Base-by-base conservation (phyloP, 495 filamentous ascomycete species). In the Trichoderma orchidacearum region DNA sequence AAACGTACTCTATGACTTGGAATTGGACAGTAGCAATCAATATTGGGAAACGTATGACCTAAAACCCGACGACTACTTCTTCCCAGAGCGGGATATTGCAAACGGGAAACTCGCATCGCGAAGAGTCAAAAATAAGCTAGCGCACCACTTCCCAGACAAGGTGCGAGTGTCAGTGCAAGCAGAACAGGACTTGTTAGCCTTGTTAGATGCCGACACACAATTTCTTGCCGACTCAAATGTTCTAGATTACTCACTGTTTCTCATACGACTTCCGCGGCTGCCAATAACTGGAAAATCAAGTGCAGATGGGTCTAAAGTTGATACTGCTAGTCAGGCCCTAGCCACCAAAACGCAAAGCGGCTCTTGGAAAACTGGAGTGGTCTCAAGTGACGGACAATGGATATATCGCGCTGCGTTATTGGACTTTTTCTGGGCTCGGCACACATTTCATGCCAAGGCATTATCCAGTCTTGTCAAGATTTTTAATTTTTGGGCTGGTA, bases 381-480 rank as follows among this genome's bases (percentile, higher is more conserved):
- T 63, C 0, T 82, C 80, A 21, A 70, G 75, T 9, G 80, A 85
- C 63, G 80, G 79, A 3, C 76, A 80, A 63, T 81, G 83, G 70
- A 72, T 81, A 21, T 88, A 86, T 60, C 71, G 82, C 13, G 80
- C 74, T 7, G 73, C 80, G 5, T 61, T 86, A 23, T 66, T 88
- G 41, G 84, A 87, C 64, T 87, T 86, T 60, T 86, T 87, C 67
- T 87, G 84, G 81, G 80, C 81, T 1, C 82, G 80, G 62, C 83
- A 86, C 67, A 84, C 80, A 59, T 55, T 82, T 1, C 80, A 79
- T 52, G 77, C 84, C 2, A 76, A 73, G 63, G 73, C 77, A 0
- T 74, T 86, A 76, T 84, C 85, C 4, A 72, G 78, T 0, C 65
- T 85, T 30, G 73, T 87, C 34, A 75, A 76, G 15, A 68, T 74